Conservation (phyloP, 345 rosid genomes). For the Conringia planisiliqua region DNA sequence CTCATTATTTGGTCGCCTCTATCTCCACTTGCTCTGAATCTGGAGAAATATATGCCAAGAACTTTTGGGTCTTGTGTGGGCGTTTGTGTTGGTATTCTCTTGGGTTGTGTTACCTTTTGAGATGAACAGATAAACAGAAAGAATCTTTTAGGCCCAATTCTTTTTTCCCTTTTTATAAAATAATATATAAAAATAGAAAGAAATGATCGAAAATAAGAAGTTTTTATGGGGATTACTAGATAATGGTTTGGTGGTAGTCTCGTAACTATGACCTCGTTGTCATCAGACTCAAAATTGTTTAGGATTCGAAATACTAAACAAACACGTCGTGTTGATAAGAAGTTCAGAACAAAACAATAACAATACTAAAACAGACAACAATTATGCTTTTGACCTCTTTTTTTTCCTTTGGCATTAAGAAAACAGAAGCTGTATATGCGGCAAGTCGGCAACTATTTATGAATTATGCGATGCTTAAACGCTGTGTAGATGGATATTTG, state of each 20-base stretch:
- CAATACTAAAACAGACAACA: background rate
- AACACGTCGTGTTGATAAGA: background rate
- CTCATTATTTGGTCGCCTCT: background rate
- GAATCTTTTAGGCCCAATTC: background rate
- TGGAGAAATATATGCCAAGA: background rate
- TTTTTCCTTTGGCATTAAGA: background rate
- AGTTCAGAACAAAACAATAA: background rate
- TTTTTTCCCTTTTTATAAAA: too few species aligned
- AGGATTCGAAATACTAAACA: background rate
- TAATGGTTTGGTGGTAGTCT: background rate
- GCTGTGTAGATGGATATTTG: background rate
- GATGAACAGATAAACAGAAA: too few species aligned
- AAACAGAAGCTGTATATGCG: background rate
- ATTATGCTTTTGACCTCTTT: background rate
- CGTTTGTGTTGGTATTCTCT: background rate
- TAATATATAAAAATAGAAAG: too few species aligned
- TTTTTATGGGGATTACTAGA: too few species aligned
- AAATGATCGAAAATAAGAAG: too few species aligned
- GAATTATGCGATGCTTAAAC: background rate
- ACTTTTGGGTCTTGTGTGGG: background rate
- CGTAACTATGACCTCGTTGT: background rate
- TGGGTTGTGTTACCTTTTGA: background rate
- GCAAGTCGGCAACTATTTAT: background rate
- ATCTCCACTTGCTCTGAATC: background rate
- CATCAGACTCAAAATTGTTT: background rate